Evolutionary conservation across 176 grass and related monocot genomes (phyloP).

Genomic region (Saccharum spontaneum): DNA sequence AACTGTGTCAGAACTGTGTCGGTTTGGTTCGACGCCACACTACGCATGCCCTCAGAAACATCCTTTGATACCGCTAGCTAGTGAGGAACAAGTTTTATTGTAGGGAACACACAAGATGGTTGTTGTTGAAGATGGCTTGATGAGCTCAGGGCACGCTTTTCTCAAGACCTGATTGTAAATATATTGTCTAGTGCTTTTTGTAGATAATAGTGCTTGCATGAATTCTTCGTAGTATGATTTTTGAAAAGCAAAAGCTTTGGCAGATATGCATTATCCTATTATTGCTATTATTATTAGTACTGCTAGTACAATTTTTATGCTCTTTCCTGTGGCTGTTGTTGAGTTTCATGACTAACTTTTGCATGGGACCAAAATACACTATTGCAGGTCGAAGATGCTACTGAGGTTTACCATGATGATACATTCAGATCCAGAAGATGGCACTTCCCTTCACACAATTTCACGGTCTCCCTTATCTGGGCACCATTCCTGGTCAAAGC

Average conservation of each 20-base stretch:
- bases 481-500: constrained; percentile 68
- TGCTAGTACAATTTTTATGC: background rate
- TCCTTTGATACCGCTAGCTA: background rate
- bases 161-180: background rate
- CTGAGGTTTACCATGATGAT: constrained; percentile 68
- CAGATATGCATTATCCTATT: background rate
- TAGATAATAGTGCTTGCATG: constrained; percentile 2
- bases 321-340: background rate
- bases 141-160: background rate
- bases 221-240: background rate
- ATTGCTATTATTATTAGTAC: background rate
- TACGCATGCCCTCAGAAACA: background rate
- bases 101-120: background rate
- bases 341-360: background rate
- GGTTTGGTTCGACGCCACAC: background rate
- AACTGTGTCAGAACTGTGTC: background rate
- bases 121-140: background rate
- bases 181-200: background rate
- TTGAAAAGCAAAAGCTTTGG: constrained; percentile 12
- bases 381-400: constrained; percentile 78
- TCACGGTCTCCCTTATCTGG: constrained; percentile 84
- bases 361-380: background rate
- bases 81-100: background rate
- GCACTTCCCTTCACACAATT: constrained; percentile 71
- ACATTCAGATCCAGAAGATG: constrained; percentile 73